Base-by-base conservation (phyloP, 345 rosid genomes). In the Pistacia integerrima region DNA sequence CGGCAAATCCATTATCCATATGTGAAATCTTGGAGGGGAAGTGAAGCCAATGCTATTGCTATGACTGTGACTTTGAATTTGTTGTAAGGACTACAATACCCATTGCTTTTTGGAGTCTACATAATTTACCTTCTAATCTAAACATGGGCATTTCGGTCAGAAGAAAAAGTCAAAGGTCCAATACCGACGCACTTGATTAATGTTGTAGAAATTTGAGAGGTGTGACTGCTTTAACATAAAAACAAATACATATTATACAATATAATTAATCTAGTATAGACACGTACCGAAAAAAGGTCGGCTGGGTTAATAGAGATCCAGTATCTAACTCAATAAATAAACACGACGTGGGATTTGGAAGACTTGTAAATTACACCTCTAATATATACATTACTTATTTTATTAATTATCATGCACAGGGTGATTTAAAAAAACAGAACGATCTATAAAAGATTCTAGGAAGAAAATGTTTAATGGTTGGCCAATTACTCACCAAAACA, bases 121-220 rank as follows among this genome's bases (percentile, higher is more conserved):
- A 11, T 33, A 16, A 14, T 63, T 2, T 7, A 64, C 12, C 2
- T 41, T 44, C 7, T 8, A 13, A 13, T 3, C 5, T 41, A 14
- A n/a, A 13, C 10, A 72, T 28, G 75, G 75, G 75, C 41, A 61
- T 44, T 59, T 59, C 7, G 22, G 75, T 72, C 67, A 46, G 41
- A 46, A 41, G 17, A 44, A 72, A 67, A 60, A 5, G 44, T 44
- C 44, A 60, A 44, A 44, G 44, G 41, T 10, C 75, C 66, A 60
- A 60, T 59, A 59, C 66, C 56, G 57, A 60, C 38, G 66, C 67
- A 72, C 75, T 72, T 46, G 75, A 72, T 72, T 60, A 25, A 5
- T 25, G n/a, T 25, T 3, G 67, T 46, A 0, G 75, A 72, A 61
- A 44, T 67, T 33, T 5, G 6, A 13, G 55, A 22, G 9, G 44